Base-by-base conservation (phyloP, 1,139 yeast genomes). In the Yamadazyma atmosphaerica region DNA sequence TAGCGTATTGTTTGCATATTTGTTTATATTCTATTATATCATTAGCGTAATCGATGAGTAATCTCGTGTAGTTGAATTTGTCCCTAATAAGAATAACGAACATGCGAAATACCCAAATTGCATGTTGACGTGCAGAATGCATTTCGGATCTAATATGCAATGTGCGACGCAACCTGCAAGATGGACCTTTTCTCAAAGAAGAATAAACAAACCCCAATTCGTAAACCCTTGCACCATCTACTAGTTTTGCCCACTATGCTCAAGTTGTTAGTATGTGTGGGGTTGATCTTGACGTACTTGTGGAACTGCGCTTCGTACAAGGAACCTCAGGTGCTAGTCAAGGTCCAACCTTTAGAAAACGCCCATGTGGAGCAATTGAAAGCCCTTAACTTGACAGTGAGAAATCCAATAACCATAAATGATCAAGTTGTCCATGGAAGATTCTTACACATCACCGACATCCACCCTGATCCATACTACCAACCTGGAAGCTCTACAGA, bases 401-500 rank as follows among this genome's bases (percentile, higher is more conserved):
- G 65, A 39, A 49, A 52, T 16, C 65, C 68, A 1, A 56, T 69
- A 14, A 45, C 49, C 9, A 46, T 69, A 8, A 63, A 64, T 11
- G 55, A 58, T 17, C 60, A 58, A 38, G 55, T 56, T 3, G 53
- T 65, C 35, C 83, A 81, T 50, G 96, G 96, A 0, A 61, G 92
- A 40, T 87, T 87, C 52, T 62, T 87, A n/a, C 95, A 87, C 54
- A 72, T 87, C 22, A 86, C 95, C 0, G 96, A 87, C 56, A 69
- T 87, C 44, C 96, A 87, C 52, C 96, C 95, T 0, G 96, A 87
- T 57, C 83, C 82, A n/a, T 68, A 66, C 54, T 86, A 84, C 55
- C 59, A 63, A 33, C 70, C 60, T 11, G 87, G 86, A 2, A 60
- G 80, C 0, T 60, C 73, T 11, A 59, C 72, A 4, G 76, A 65